Base-by-base conservation (phyloP, 805 yeast genomes). In the Yarrowia bubula region DNA sequence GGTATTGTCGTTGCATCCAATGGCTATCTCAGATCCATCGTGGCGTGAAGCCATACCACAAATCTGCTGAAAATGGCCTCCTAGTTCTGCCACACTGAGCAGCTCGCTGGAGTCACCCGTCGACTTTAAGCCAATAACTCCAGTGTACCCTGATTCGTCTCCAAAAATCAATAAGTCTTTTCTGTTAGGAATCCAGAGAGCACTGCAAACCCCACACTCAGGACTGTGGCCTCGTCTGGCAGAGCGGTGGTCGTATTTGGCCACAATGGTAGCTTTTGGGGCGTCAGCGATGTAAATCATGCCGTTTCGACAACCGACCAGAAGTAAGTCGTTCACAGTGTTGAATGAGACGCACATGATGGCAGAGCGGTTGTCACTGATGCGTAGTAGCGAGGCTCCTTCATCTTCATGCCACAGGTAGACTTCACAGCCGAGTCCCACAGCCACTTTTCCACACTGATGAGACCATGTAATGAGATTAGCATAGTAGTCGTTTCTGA, bases 1-100 rank as follows among this genome's bases (percentile, higher is more conserved):
- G 15, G 84, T 78, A 71, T 92, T 90, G 72, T 92, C 96, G 73
- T 92, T 92, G 1, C 91, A 89, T 0, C 97, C 97, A 8, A 89
- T 82, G 0, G 96, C 92, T 39, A 90, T 71, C 64, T 87, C 86
- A 1, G 79, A 76, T 28, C 77, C 76, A 62, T 83, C 83, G 5
- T 77, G 75, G 67, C 83, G 85, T 14, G 90, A 73, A 4, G 89
- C 85, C 15, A 90, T 81, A 1, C 74, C 74, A 65, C 74, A 71
- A 8, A 71, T 70, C 48, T 71, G 73, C 48, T 71, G 74, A 28
- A 39, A 58, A 39, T 71, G 74, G 32, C 71, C 73, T 15, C 64
- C 64, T 8, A 66, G n/a, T 17, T 33, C 51, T 1, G 51, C 64
- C 43, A 58, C 14, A 3, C 37, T 42, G 18, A 39, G 46, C 8